Conservation (phyloP, 768 basidiomycete species). For the Clathrus columnatus region DNA sequence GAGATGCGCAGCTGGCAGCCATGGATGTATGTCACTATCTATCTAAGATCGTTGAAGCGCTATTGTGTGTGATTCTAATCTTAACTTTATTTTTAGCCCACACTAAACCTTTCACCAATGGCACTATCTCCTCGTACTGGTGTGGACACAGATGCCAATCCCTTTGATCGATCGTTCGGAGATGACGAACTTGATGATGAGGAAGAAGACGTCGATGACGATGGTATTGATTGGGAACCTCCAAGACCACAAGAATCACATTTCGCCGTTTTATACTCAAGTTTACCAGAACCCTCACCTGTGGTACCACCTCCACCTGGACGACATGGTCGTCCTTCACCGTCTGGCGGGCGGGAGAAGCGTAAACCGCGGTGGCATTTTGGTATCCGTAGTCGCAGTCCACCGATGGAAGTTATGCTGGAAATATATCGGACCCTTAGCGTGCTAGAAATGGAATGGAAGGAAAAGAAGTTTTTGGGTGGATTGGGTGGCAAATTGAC, state of each 20-base stretch:
- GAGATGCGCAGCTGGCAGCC: constrained; percentile 68
- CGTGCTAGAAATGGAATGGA: constrained; percentile 94
- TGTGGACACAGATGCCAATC: not conserved
- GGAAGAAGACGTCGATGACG: constrained; percentile 30
- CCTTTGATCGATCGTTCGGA: constrained; percentile 33
- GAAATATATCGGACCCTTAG: constrained; percentile 94
- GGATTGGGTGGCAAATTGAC: constrained; percentile 48
- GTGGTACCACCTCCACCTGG: constrained; percentile 60
- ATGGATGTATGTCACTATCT: constrained; percentile 54
- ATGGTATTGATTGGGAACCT: constrained; percentile 34
- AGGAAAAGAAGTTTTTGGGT: constrained; percentile 74
- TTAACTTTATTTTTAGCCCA: not conserved
- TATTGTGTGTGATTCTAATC: not conserved
- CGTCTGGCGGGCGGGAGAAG: constrained; percentile 42
- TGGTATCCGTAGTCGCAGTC: constrained; percentile 86
- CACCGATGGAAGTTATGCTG: constrained; percentile 98
- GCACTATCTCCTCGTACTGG: constrained; percentile 18
- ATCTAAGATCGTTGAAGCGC: too few relatives aligned
- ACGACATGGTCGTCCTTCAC: constrained; percentile 36
- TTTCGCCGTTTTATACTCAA: constrained; percentile 83
- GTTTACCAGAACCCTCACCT: constrained; percentile 54
- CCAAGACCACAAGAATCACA: constrained; percentile 39
- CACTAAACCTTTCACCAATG: constrained; percentile 4
- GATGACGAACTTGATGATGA: constrained; percentile 47
- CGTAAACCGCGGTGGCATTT: constrained; percentile 95